phyloP scores from a whole-genome alignment of 2,329 filamentous ascomycete genomes.

The Arthrobotrys megalospora region DNA sequence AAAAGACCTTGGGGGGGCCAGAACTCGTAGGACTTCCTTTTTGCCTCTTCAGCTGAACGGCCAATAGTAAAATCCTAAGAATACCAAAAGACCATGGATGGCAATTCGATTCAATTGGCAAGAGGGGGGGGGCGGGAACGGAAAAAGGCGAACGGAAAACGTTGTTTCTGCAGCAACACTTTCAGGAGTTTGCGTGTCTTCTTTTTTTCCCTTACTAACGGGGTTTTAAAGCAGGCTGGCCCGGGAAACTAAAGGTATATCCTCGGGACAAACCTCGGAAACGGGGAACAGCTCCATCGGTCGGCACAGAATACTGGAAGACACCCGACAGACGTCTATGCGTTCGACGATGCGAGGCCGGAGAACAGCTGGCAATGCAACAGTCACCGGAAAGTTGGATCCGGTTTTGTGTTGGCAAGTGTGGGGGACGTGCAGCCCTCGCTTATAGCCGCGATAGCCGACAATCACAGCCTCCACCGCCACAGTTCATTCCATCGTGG shows the following conservation, averaged over 20 bases:
- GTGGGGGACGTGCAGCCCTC: conserved; percentile 52
- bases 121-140: conserved; percentile 6
- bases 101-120: not conserved
- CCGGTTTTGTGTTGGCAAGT: conserved; percentile 47
- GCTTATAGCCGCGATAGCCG: conserved; percentile 49
- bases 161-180: conserved; percentile 49
- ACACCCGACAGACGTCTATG: no score
- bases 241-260: not conserved
- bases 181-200: conserved; percentile 52
- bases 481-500: not conserved
- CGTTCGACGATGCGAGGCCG: no score
- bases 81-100: not conserved
- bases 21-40: not conserved
- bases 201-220: not conserved
- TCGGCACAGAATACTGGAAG: no score
- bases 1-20: not conserved
- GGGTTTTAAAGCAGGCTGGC: not conserved
- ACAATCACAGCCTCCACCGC: not conserved
- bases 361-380: not conserved
- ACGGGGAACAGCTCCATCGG: no score
- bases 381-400: conserved; percentile 1
- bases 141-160: conserved; percentile 9
- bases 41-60: not conserved
- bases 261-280: no score
- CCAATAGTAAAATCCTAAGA: not conserved